Percentiles rank a stretch among this genome's conserved stretches.
These are phyloP conservation scores for Fusarium sp. DNA, from an alignment of 2,329 filamentous ascomycete genomes.

Conservation along the genomic window DNA sequence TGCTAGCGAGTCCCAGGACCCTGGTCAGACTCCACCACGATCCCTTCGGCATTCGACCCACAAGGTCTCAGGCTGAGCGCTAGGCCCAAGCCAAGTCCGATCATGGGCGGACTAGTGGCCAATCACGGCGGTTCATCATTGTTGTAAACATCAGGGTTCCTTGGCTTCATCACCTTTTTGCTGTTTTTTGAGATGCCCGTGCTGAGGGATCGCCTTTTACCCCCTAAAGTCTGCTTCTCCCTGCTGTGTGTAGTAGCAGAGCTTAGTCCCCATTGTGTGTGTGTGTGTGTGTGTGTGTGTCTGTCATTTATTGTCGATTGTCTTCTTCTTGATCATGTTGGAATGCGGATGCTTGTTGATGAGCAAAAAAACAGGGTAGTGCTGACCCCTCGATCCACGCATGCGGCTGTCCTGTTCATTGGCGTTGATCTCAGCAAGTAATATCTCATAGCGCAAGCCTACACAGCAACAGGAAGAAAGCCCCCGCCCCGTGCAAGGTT, in stretches of 20 bases:
- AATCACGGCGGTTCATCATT: constrained; percentile 9
- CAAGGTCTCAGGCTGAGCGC: constrained; percentile 36
- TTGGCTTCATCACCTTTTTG: constrained; percentile 7
- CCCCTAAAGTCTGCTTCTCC: constrained; percentile 25
- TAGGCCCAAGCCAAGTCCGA: constrained; percentile 17
- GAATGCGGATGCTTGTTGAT: not conserved
- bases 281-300: not conserved
- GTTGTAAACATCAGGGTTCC: constrained; percentile 11
- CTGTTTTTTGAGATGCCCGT: not conserved
- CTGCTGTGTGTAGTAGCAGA: not conserved
- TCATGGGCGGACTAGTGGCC: constrained; percentile 15
- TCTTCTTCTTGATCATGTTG: not conserved
- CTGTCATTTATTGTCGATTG: constrained; percentile 1
- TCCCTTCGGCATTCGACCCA: constrained; percentile 26
- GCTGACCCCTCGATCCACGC: constrained; percentile 2
- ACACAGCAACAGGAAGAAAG: not conserved
- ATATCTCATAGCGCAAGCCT: constrained; percentile 24
- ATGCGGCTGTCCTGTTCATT: constrained; percentile 20
- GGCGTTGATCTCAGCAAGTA: constrained; percentile 18
- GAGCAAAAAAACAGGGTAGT: not conserved
- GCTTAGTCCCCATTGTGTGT: not conserved
- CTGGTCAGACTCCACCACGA: not conserved
- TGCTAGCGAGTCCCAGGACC: constrained; percentile 3
- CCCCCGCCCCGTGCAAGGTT: constrained; percentile 24
- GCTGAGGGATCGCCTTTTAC: constrained; percentile 15